Percentiles rank a stretch among this genome's conserved stretches.
Conservation (phyloP, 331 rosid species). For the Rhamnella rubrinervis region DNA sequence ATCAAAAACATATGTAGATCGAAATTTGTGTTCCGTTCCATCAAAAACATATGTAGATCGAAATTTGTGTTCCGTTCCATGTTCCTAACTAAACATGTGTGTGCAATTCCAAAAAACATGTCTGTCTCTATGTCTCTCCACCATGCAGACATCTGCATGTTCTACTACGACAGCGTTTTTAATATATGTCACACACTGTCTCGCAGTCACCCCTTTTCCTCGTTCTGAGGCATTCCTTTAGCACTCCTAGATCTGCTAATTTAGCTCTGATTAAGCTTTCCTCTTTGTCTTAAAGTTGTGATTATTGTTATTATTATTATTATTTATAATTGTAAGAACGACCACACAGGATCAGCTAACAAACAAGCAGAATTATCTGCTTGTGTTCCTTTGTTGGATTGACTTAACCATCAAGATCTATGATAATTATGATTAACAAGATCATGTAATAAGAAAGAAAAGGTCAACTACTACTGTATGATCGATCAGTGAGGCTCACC, state of each 20-base stretch:
- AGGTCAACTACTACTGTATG: background rate
- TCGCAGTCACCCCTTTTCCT: background rate
- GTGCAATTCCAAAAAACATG: slow-evolving; percentile 21
- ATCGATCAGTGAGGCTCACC: slow-evolving; percentile 29
- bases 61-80: slow-evolving; percentile 36
- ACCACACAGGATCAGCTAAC: background rate
- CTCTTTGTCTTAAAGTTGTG: too few relatives aligned
- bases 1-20: slow-evolving; percentile 16
- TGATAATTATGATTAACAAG: background rate
- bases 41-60: slow-evolving; percentile 23
- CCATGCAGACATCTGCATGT: slow-evolving; percentile 33
- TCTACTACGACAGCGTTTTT: slow-evolving; percentile 10
- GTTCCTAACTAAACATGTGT: slow-evolving; percentile 28
- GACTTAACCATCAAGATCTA: background rate
- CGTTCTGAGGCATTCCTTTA: background rate
- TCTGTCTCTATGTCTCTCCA: slow-evolving; percentile 34
- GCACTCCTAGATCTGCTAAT: too few relatives aligned
- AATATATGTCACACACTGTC: background rate
- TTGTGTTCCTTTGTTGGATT: background rate
- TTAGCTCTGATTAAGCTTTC: too few relatives aligned
- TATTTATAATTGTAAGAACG: too few relatives aligned
- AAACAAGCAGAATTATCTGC: background rate
- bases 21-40: slow-evolving; percentile 33
- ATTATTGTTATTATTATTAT: too few relatives aligned
- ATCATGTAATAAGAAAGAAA: background rate